Evolutionary conservation across 2,329 filamentous ascomycete species (phyloP).

Genomic region (Chaetomium strumarium): DNA sequence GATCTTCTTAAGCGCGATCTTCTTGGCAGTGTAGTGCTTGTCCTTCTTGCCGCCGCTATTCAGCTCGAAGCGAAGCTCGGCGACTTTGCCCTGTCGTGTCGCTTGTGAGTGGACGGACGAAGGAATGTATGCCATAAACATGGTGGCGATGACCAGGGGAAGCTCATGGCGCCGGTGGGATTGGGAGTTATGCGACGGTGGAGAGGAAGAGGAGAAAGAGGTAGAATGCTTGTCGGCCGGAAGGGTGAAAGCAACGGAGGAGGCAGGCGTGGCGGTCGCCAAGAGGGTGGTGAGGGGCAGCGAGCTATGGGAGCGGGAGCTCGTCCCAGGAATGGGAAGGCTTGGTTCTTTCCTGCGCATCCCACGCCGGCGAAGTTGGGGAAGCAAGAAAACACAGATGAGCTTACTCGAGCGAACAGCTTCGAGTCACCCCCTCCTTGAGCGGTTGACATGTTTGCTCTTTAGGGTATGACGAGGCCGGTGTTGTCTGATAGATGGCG

Average conservation of each 20-base stretch:
- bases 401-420: constrained; percentile 90
- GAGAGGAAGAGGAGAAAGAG: not conserved
- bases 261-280: not conserved
- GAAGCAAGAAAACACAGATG: not conserved
- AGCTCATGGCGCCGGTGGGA: constrained; percentile 9
- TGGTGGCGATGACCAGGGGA: constrained; percentile 30
- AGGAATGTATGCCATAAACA: constrained; percentile 51
- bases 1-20: constrained; percentile 98
- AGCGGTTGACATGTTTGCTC: constrained; percentile 47
- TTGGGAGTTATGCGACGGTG: not conserved
- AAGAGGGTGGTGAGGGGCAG: constrained; percentile 9
- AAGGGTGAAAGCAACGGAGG: not conserved
- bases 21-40: constrained; percentile 91
- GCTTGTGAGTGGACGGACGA: constrained; percentile 44
- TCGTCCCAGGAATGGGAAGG: not conserved
- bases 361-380: not conserved
- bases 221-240: not conserved
- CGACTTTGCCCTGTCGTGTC: constrained; percentile 87
- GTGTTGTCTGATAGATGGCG: not conserved
- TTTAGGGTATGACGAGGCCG: not conserved
- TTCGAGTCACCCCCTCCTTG: constrained; percentile 88
- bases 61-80: constrained; percentile 90
- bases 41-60: constrained; percentile 95
- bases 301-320: not conserved
- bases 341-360: constrained; percentile 4